A percentile compares a stretch with the other conserved stretches of the same genome.
phyloP scores from a whole-genome alignment of 106 monocot species.

The Vanilla planifolia region DNA sequence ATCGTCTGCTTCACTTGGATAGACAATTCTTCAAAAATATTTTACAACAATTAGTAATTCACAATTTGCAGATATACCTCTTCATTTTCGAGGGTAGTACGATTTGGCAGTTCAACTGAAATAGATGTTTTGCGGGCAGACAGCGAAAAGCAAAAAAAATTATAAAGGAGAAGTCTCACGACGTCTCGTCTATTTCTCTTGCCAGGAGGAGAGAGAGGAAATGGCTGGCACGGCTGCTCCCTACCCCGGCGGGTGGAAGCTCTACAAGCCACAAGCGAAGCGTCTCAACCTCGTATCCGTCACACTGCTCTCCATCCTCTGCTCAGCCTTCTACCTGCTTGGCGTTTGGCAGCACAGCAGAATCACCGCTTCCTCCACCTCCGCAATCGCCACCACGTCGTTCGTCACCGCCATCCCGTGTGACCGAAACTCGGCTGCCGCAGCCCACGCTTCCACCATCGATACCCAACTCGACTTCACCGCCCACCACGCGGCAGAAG shows the following conservation, averaged over 20 bases:
- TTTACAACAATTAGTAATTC: no score
- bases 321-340: slow-evolving; percentile 31
- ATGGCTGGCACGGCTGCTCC: slow-evolving; percentile 4
- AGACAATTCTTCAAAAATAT: no score
- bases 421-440: slow-evolving; percentile 1
- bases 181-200: no score
- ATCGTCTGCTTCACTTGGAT: no score
- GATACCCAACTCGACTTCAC: slow-evolving; percentile 38
- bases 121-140: no score
- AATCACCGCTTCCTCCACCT: background rate
- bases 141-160: no score
- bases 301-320: slow-evolving; percentile 21
- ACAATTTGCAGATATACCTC: no score
- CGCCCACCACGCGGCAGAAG: slow-evolving; percentile 34
- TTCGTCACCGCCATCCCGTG: slow-evolving; percentile 9
- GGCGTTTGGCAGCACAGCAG: slow-evolving; percentile 39
- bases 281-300: slow-evolving; percentile 18
- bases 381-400: slow-evolving; percentile 6
- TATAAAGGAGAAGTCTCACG: no score
- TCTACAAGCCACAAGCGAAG: slow-evolving; percentile 6
- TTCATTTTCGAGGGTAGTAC: no score
- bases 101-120: no score
- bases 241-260: slow-evolving; percentile 9
- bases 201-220: no score
- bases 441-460: slow-evolving; percentile 7